A percentile compares a stretch with the other conserved stretches of the same genome.
Evolutionary conservation across 352 stramenopile species (phyloP).

Genomic region (Globisporangium nagaii): DNA sequence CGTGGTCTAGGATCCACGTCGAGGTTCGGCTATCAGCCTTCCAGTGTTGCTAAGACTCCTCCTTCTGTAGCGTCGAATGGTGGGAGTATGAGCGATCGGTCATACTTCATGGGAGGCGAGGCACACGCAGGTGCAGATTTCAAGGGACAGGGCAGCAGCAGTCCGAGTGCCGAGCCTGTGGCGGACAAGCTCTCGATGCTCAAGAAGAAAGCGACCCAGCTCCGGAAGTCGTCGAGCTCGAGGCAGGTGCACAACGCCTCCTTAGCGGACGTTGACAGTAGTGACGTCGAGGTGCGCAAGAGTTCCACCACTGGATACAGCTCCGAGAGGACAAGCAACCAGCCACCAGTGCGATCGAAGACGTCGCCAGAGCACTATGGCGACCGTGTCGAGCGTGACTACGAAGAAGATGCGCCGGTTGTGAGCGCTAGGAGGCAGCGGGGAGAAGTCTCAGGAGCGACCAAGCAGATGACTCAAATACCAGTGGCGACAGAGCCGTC

Average conservation of each 20-base stretch:
- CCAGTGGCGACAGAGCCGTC: too few species aligned
- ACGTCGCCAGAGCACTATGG: slow-evolving; percentile 2
- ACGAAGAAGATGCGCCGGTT: background rate
- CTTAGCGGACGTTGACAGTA: background rate
- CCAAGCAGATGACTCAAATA: background rate
- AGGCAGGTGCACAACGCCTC: slow-evolving; percentile 20
- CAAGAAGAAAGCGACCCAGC: slow-evolving; percentile 51
- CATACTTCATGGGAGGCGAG: slow-evolving; percentile 18
- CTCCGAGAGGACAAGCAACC: background rate
- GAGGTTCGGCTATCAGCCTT: background rate
- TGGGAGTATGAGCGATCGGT: slow-evolving; percentile 37
- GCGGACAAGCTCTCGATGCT: slow-evolving; percentile 46
- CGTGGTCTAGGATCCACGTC: background rate
- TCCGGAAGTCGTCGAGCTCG: slow-evolving; percentile 37
- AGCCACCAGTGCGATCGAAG: slow-evolving; percentile 3
- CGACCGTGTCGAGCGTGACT: background rate
- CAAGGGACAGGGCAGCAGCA: background rate
- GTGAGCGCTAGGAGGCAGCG: background rate
- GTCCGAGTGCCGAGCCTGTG: background rate
- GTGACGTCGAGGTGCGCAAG: too few species aligned
- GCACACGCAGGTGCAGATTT: too few species aligned
- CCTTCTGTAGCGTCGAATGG: background rate
- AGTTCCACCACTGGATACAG: too few species aligned
- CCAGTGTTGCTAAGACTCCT: background rate
- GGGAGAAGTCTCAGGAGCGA: background rate